Evolutionary conservation across 2,329 filamentous ascomycete species (phyloP).

Genomic region (Alternaria panax): DNA sequence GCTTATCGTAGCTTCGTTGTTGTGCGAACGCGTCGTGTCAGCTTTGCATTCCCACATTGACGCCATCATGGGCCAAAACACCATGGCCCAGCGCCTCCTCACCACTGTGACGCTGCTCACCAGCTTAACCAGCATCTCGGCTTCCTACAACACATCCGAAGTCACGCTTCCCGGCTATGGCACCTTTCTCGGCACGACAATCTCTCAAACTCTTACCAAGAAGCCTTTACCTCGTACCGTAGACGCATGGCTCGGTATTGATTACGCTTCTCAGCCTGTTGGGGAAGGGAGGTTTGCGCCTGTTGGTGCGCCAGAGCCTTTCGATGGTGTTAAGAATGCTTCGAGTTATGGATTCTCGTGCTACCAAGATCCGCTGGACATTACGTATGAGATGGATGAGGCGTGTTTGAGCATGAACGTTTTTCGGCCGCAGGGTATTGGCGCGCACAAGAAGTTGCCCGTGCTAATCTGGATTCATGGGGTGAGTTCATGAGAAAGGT

Average conservation of each 20-base stretch:
- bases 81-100: slow-evolving; percentile 3
- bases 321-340: slow-evolving; percentile 50
- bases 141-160: neutral
- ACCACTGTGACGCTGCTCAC: slow-evolving; percentile 6
- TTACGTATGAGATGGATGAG: slow-evolving; percentile 27
- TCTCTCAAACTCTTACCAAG: slow-evolving; percentile 49
- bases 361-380: slow-evolving; percentile 52
- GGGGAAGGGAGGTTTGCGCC: slow-evolving; percentile 52
- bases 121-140: neutral
- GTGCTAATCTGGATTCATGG: slow-evolving; percentile 44
- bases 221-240: slow-evolving; percentile 45
- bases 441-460: slow-evolving; percentile 27
- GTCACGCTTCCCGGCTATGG: slow-evolving; percentile 49
- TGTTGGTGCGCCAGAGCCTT: slow-evolving; percentile 48
- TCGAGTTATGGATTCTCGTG: slow-evolving; percentile 52
- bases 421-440: slow-evolving; percentile 29
- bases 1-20: neutral
- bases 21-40: neutral
- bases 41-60: neutral
- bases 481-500: slow-evolving; percentile 12
- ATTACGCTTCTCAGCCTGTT: slow-evolving; percentile 51
- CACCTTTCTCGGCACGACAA: slow-evolving; percentile 47
- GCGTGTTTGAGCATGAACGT: slow-evolving; percentile 41
- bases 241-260: slow-evolving; percentile 58
- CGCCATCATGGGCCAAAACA: slow-evolving; percentile 10